These are phyloP conservation scores for Tricholoma terreum DNA, from an alignment of 768 basidiomycete species.

Conservation along the genomic window DNA sequence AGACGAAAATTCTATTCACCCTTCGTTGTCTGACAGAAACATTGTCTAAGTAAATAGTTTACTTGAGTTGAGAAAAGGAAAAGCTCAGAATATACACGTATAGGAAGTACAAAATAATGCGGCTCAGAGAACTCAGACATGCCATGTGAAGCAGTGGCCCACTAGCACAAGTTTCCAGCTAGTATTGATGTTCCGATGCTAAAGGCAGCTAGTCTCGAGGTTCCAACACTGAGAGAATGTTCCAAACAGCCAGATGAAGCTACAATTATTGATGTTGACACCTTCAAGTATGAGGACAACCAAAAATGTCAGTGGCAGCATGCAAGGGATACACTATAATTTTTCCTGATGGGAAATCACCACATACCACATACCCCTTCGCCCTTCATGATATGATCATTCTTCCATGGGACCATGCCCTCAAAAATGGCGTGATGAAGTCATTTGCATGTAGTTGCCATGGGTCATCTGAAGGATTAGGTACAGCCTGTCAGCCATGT, in stretches of 20 bases:
- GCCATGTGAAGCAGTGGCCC: too few relatives aligned
- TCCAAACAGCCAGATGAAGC: not conserved
- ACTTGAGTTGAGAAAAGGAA: too few relatives aligned
- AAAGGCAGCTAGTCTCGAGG: too few relatives aligned
- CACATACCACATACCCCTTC: constrained; percentile 24
- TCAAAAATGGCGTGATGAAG: constrained; percentile 1
- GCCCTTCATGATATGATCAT: constrained; percentile 15
- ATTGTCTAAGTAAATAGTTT: too few relatives aligned
- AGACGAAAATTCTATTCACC: too few relatives aligned
- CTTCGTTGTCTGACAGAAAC: too few relatives aligned
- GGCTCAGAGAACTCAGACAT: too few relatives aligned
- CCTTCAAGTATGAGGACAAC: constrained; percentile 1
- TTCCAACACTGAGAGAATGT: too few relatives aligned
- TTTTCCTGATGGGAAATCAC: constrained; percentile 19
- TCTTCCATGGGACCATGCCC: constrained; percentile 22
- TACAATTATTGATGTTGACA: not conserved
- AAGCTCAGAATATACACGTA: too few relatives aligned
- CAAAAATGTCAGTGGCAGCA: not conserved
- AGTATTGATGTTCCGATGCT: too few relatives aligned
- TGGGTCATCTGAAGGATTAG: not conserved
- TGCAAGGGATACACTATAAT: constrained; percentile 18
- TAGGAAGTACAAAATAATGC: too few relatives aligned
- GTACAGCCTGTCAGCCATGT: not conserved
- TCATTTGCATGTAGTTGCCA: not conserved
- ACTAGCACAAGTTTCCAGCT: not conserved